Conservation (phyloP, 495 filamentous ascomycete genomes). For the Letharia lupina region DNA sequence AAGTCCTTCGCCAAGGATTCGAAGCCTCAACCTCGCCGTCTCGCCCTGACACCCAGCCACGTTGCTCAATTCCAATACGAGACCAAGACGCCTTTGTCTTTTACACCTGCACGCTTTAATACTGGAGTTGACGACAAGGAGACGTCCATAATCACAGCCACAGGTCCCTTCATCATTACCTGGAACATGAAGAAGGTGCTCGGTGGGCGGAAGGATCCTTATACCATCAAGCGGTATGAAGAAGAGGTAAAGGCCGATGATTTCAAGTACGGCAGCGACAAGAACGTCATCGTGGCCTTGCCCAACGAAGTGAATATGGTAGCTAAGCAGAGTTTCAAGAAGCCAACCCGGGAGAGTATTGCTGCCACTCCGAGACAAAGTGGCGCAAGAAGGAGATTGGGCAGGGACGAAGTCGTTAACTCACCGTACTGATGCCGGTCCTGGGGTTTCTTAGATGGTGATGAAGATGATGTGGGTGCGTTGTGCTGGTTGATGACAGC, state of each 20-base stretch:
- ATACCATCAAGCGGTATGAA: constrained; percentile 89
- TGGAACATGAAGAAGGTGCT: constrained; percentile 91
- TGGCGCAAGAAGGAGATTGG: constrained; percentile 46
- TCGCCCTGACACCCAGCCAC: constrained; percentile 78
- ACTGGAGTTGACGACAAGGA: constrained; percentile 72
- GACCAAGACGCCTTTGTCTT: constrained; percentile 74
- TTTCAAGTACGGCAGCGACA: constrained; percentile 93
- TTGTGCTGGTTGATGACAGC: background rate
- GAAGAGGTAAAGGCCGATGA: constrained; percentile 98
- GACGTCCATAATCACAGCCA: constrained; percentile 92
- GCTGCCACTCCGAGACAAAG: constrained; percentile 46
- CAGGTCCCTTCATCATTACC: constrained; percentile 92
- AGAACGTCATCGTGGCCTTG: constrained; percentile 94
- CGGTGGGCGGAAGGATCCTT: constrained; percentile 69
- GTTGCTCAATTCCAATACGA: constrained; percentile 96
- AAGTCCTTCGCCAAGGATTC: constrained; percentile 83
- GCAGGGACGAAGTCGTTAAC: constrained; percentile 72
- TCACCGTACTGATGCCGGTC: constrained; percentile 57
- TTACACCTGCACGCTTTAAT: constrained; percentile 91
- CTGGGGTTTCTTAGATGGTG: background rate
- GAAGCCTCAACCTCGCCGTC: constrained; percentile 87
- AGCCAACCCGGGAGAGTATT: constrained; percentile 89
- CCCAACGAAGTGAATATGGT: constrained; percentile 99
- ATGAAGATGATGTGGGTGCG: background rate
- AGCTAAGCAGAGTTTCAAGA: constrained; percentile 70